Conservation (phyloP, 495 filamentous ascomycete genomes). For the Penicillium steckii region DNA sequence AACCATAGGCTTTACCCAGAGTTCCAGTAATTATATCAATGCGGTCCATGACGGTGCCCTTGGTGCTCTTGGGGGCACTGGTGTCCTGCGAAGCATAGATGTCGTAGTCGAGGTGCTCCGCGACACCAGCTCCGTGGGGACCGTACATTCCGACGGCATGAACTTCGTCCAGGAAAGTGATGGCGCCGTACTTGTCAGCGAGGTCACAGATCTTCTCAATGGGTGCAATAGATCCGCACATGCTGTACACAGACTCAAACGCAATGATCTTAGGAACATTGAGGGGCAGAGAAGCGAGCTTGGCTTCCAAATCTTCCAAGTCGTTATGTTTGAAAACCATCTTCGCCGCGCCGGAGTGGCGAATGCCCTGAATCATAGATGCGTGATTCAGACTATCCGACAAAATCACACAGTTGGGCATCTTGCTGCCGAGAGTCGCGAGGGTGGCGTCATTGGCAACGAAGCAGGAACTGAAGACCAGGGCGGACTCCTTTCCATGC, state of each 20-base stretch:
- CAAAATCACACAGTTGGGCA: conserved; percentile 93
- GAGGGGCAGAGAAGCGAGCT: conserved; percentile 81
- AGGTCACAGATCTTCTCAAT: conserved; percentile 95
- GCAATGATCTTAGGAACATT: conserved; percentile 95
- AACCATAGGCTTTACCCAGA: conserved; percentile 95
- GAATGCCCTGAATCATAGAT: conserved; percentile 99
- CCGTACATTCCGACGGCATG: conserved; percentile 99
- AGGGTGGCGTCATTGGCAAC: conserved; percentile 98
- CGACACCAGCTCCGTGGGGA: conserved; percentile 92
- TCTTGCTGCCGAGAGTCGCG: conserved; percentile 90
- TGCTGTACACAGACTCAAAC: conserved; percentile 97
- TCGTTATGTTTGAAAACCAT: conserved; percentile 99
- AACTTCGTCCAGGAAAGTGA: conserved; percentile 97
- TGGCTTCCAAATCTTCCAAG: conserved; percentile 80
- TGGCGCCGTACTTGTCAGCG: conserved; percentile 94
- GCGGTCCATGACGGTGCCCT: conserved; percentile 90
- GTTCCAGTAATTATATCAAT: conserved; percentile 98
- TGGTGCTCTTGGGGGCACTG: conserved; percentile 55
- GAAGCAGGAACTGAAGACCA: conserved; percentile 96
- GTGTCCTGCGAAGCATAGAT: conserved; percentile 53
- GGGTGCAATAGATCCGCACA: conserved; percentile 96
- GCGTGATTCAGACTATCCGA: conserved; percentile 96
- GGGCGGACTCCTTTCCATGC: conserved; percentile 84
- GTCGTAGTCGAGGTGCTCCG: conserved; percentile 95
- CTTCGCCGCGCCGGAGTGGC: conserved; percentile 93